phyloP scores from a whole-genome alignment of 805 yeast species.

The Candida nitratophila region DNA sequence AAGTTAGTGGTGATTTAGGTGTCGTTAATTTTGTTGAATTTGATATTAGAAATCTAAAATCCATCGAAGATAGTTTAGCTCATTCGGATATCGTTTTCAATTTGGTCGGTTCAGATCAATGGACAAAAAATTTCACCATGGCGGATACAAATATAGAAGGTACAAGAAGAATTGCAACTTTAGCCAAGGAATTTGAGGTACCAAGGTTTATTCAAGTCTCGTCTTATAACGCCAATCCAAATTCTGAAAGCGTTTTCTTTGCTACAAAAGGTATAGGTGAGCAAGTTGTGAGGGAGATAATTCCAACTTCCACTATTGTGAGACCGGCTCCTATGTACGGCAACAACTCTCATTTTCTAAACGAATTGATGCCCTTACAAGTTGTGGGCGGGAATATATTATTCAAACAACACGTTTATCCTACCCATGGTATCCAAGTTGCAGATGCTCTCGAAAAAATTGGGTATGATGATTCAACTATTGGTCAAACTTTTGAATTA shows the following conservation, averaged over 20 bases:
- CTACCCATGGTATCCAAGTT: conserved; percentile 73
- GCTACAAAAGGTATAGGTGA: conserved; percentile 80
- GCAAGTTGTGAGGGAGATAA: conserved; percentile 54
- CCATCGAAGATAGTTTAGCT: conserved; percentile 70
- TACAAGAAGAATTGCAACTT: conserved; percentile 69
- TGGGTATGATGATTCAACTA: conserved; percentile 75
- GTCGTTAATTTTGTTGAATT: conserved; percentile 80
- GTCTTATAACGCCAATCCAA: conserved; percentile 64
- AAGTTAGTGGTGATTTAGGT: conserved; percentile 81
- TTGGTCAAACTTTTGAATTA: conserved; percentile 70
- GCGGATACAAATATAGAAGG: conserved; percentile 80
- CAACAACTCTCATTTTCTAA: conserved; percentile 62
- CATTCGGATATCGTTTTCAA: conserved; percentile 80
- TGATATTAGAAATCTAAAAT: conserved; percentile 69
- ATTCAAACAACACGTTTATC: conserved; percentile 57
- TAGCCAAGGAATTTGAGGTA: conserved; percentile 61
- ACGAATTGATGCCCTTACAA: conserved; percentile 47
- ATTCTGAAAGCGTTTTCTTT: conserved; percentile 62
- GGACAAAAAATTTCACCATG: conserved; percentile 75
- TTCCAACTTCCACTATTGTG: conserved; percentile 76
- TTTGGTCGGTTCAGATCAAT: conserved; percentile 67
- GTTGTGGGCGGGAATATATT: conserved; percentile 61
- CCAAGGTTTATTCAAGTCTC: conserved; percentile 76
- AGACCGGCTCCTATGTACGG: conserved; percentile 82
- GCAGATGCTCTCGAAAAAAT: conserved; percentile 73